Base-by-base conservation (phyloP, 2,329 filamentous ascomycete species). In the Annulohypoxylon truncatum region DNA sequence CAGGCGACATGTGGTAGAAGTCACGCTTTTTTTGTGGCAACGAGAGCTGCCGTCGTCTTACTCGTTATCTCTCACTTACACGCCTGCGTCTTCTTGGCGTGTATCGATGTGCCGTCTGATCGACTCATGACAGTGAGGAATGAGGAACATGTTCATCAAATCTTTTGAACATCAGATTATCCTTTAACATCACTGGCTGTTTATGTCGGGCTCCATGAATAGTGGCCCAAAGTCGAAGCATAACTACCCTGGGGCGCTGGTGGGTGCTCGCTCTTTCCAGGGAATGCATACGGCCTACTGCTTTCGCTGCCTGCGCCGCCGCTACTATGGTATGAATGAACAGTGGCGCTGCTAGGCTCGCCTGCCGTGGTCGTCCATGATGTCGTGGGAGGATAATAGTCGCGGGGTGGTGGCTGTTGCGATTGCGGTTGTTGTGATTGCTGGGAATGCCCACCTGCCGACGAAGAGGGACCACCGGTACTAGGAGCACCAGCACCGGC, bases 201-300 rank as follows among this genome's bases (percentile, higher is more conserved):
- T 60, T 68, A 85, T 60, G 82, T 84, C 54, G 82, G 78, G 68
- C 82, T 86, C 86, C 86, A 88, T 29, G 85, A 86, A 74, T 88
- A 88, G 73, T 87, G 83, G 73, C 82, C 83, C 76, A 87, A 79
- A 51, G 78, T 79, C 58, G 83, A 82, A 62, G 84, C 84, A 12
- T 84, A 84, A 15, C 79, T 80, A 2, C 80, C 78, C 12, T 82
- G 78, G 9, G 81, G 78, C 26, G n/a, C n/a, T n/a, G 79, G 74
- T 13, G 77, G 74, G 53, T 76, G 77, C 10, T 78, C 77, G 40
- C 74, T 78, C 60, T 78, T 76, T 28, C 79, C 83, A 1, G 82
- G 77, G 56, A 83, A 85, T 0, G 80, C 79, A 66, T 87, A 87
- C 2, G 83, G 79, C 40, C 85, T 79, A 38, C 78, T 79, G 42